Percentiles rank a stretch among this genome's conserved stretches.
Evolutionary conservation across 2,329 filamentous ascomycete genomes (phyloP).

Genomic region (Aureobasidium sp.): DNA sequence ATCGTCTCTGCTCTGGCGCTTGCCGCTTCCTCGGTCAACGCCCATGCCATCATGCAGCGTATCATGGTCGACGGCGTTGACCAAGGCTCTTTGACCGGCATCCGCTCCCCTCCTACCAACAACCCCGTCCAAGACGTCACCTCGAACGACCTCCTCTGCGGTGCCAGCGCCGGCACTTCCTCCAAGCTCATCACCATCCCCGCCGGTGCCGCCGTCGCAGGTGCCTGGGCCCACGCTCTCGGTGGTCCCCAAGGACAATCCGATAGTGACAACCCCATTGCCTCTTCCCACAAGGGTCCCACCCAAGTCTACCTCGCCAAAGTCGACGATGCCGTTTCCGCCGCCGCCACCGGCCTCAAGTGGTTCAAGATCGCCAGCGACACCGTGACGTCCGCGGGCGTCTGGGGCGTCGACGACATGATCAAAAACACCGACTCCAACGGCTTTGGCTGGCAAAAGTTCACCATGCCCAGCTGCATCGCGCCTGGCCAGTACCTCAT

Average conservation of each 20-base stretch:
- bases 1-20: constrained; percentile 29
- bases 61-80: constrained; percentile 38
- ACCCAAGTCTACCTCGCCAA: constrained; percentile 23
- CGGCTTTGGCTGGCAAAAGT: constrained; percentile 31
- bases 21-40: constrained; percentile 24
- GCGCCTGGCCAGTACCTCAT: constrained; percentile 50
- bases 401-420: constrained; percentile 42
- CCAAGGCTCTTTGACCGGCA: constrained; percentile 41
- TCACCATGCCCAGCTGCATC: constrained; percentile 44
- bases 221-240: constrained; percentile 17
- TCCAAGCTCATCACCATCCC: constrained; percentile 11
- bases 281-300: constrained; percentile 22
- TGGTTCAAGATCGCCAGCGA: constrained; percentile 52
- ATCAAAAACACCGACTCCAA: constrained; percentile 22
- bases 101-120: constrained; percentile 39
- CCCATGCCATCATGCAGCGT: constrained; percentile 25
- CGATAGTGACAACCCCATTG: constrained; percentile 19
- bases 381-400: constrained; percentile 41
- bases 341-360: constrained; percentile 33
- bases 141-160: constrained; percentile 30
- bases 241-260: constrained; percentile 13
- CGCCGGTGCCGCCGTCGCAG: constrained; percentile 17
- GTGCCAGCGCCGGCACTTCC: constrained; percentile 27
- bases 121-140: constrained; percentile 30
- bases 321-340: constrained; percentile 42